A percentile compares a stretch with the other conserved stretches of the same genome.
phyloP scores from a whole-genome alignment of 345 rosid species.

The Aquilaria malaccensis region DNA sequence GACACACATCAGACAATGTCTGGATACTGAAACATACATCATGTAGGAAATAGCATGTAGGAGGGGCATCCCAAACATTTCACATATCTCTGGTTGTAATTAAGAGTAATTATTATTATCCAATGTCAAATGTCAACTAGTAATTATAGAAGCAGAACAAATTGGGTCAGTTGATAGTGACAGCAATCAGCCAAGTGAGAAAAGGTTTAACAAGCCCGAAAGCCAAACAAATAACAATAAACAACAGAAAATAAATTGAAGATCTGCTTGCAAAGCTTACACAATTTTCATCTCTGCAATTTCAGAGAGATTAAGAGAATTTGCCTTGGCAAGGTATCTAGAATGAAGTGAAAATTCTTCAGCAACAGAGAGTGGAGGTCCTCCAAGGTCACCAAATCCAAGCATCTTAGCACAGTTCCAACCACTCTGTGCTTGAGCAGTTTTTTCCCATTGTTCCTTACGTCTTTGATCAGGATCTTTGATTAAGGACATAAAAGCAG shows the following conservation, averaged over 20 bases:
- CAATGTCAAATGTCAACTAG: no score
- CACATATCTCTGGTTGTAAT: no score
- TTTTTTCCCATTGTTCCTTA: conserved; percentile 94
- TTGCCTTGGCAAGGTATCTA: conserved; percentile 92
- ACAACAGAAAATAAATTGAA: neutral
- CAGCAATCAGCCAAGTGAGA: neutral
- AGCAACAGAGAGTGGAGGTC: conserved; percentile 69
- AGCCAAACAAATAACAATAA: neutral
- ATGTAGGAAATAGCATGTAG: no score
- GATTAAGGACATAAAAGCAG: conserved; percentile 91
- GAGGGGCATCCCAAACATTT: no score
- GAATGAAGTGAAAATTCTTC: conserved; percentile 97
- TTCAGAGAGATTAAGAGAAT: conserved; percentile 87
- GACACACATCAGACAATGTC: neutral
- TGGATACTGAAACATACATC: no score
- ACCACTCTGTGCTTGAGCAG: conserved; percentile 75
- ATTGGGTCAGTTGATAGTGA: no score
- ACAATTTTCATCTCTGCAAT: conserved; percentile 97
- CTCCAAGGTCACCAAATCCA: conserved; percentile 94
- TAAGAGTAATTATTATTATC: no score
- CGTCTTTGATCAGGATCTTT: conserved; percentile 98
- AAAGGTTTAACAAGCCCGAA: neutral
- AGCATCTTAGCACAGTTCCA: conserved; percentile 77
- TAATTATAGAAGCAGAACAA: no score
- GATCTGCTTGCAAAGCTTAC: conserved; percentile 38